These are phyloP conservation scores for Colletotrichum lupini DNA, from an alignment of 2,329 filamentous ascomycete species.

Conservation along the genomic window DNA sequence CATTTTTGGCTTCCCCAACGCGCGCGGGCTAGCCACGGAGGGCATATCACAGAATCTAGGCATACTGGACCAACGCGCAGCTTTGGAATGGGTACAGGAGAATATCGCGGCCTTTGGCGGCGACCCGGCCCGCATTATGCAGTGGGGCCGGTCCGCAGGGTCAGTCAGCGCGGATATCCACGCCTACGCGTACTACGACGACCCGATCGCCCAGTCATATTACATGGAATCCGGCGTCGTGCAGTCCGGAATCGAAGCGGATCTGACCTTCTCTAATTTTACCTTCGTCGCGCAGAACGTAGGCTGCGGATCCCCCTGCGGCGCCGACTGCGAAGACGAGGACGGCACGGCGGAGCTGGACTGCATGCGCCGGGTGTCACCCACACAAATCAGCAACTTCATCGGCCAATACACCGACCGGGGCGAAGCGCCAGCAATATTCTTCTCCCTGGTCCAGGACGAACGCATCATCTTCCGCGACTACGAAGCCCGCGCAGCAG, in stretches of 20 bases:
- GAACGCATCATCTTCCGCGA: slow-evolving; percentile 45
- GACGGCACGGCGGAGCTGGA: slow-evolving; percentile 43
- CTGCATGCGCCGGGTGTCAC: slow-evolving; percentile 49
- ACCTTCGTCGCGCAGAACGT: slow-evolving; percentile 47
- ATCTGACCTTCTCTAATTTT: slow-evolving; percentile 45
- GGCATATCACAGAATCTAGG: slow-evolving; percentile 33
- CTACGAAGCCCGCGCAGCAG: slow-evolving; percentile 41
- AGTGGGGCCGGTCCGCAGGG: slow-evolving; percentile 61
- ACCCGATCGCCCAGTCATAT: slow-evolving; percentile 56
- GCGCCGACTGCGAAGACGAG: slow-evolving; percentile 14
- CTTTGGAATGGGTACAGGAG: slow-evolving; percentile 37
- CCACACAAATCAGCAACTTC: slow-evolving; percentile 45
- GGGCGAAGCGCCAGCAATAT: slow-evolving; percentile 37
- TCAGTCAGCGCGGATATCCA: slow-evolving; percentile 52
- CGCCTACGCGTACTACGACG: slow-evolving; percentile 55
- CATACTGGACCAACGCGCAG: slow-evolving; percentile 33
- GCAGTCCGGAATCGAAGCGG: slow-evolving; percentile 42
- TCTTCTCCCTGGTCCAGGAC: slow-evolving; percentile 43
- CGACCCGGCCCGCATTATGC: slow-evolving; percentile 47
- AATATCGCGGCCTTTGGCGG: slow-evolving; percentile 35
- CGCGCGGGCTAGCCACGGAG: slow-evolving; percentile 21
- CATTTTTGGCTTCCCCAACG: slow-evolving; percentile 38
- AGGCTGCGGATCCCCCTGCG: slow-evolving; percentile 45
- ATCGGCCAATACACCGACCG: slow-evolving; percentile 43
- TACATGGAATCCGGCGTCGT: slow-evolving; percentile 55